Percentiles rank a stretch among this genome's conserved stretches.
Conservation (phyloP, 495 filamentous ascomycete species). For the Durotheca rogersii region DNA sequence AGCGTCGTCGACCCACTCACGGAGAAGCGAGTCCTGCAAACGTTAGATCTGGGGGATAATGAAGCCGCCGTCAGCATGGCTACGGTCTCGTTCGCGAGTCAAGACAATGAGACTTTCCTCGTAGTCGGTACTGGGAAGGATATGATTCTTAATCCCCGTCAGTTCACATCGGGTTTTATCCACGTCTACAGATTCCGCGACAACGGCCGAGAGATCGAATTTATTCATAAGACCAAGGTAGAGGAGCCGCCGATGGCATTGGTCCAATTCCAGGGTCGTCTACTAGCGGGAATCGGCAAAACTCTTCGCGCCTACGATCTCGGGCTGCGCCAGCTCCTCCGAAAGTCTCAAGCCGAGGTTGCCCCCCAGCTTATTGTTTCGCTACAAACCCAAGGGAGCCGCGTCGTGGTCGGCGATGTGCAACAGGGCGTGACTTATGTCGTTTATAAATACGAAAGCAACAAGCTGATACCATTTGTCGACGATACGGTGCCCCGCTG, state of each 20-base stretch:
- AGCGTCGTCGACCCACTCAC: constrained; percentile 81
- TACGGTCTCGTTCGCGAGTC: constrained; percentile 78
- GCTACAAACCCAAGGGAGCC: constrained; percentile 85
- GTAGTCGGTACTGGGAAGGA: constrained; percentile 93
- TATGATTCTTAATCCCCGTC: constrained; percentile 72
- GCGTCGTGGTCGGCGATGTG: constrained; percentile 89
- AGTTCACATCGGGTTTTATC: constrained; percentile 76
- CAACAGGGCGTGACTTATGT: constrained; percentile 87
- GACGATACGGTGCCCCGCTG: constrained; percentile 88
- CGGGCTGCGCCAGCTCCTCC: constrained; percentile 83
- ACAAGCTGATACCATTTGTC: constrained; percentile 85
- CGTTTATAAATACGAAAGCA: constrained; percentile 90
- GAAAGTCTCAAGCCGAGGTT: constrained; percentile 82
- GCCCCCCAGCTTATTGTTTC: constrained; percentile 81
- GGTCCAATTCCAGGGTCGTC: constrained; percentile 84
- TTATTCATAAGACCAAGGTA: constrained; percentile 93
- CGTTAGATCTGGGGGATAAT: constrained; percentile 81
- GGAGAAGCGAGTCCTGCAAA: constrained; percentile 69
- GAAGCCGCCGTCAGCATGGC: constrained; percentile 88
- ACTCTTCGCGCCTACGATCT: constrained; percentile 86
- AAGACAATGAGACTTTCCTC: constrained; percentile 86
- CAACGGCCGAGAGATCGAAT: constrained; percentile 81
- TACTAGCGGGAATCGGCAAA: constrained; percentile 80
- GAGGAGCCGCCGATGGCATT: constrained; percentile 87
- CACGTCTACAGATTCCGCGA: constrained; percentile 91